Base-by-base conservation (phyloP, 2,329 filamentous ascomycete genomes). In the Coccinonectria pachysandricola region DNA sequence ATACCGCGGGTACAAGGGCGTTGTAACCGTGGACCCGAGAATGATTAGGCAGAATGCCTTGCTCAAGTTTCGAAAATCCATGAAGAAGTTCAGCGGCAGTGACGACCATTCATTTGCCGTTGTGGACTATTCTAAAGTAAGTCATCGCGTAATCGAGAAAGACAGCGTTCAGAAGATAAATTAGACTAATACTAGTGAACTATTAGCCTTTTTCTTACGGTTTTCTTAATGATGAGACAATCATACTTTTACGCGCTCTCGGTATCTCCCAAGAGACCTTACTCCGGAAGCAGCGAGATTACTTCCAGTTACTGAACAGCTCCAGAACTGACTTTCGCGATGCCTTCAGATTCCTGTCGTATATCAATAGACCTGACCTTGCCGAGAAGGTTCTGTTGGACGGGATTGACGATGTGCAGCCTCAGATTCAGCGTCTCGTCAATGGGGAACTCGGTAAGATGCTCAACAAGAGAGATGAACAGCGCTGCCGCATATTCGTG, bases 1-100 rank as follows among this genome's bases (percentile, higher is more conserved):
- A 15, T 61, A 60, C 36, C 47, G 52, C 3, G 58, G 58, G 3
- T 61, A 62, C 33, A 60, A 60, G 28, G 57, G 57, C 2, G 56
- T 60, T 5, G 45, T 60, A 16, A 60, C 49, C 8, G 22, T 57
- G 9, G 56, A 61, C 26, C 50, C 48, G 5, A 30, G 18, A 3
- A 48, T 50, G 44, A 30, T 15, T 9, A 30, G 32, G 7, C 21
- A 31, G 10, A 22, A 26, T 3, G n/a, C n/a, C n/a, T 31, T 39
- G 12, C 28, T 48, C 8, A 46, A 40, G 18, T 35, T 61, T 19
- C 36, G 46, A 8, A 42, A 40, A 23, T 60, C 58, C 3, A 60
- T 60, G 55, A 52, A 51, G 31, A 62, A 60, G 34, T 57, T 62
- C 32, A 52, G 38, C 12, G 56, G 53, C 4, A 49, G 49, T 2